Percentiles rank a stretch among this genome's conserved stretches.
phyloP scores from a whole-genome alignment of 345 rosid species.

The Hevea brasiliensis region DNA sequence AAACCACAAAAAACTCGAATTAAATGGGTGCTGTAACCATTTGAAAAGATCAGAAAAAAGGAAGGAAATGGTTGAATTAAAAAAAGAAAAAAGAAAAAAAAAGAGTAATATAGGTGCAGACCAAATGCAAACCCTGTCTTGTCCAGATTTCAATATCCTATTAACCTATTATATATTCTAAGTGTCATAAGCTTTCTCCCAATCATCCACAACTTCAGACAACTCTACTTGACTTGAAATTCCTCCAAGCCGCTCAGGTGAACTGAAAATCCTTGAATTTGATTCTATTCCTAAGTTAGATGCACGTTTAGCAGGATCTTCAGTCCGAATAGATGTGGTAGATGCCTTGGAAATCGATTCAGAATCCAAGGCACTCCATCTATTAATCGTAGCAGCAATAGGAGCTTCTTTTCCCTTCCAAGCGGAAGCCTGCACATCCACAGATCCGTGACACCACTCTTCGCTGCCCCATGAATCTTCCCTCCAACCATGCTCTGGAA shows the following conservation, averaged over 20 bases:
- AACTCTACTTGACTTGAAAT: slow-evolving; percentile 26
- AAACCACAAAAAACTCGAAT: neutral
- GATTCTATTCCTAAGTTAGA: slow-evolving; percentile 29
- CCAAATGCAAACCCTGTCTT: neutral
- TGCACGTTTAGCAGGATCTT: slow-evolving; percentile 23
- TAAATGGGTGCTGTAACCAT: neutral
- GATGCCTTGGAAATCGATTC: slow-evolving; percentile 41
- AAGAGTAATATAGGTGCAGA: neutral
- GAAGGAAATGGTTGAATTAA: neutral
- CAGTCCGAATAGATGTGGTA: slow-evolving; percentile 25
- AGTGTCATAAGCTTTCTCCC: slow-evolving; percentile 82
- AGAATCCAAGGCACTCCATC: slow-evolving; percentile 67
- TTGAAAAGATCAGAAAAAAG: neutral
- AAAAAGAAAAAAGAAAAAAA: neutral
- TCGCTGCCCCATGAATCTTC: slow-evolving; percentile 72
- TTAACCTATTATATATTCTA: slow-evolving; percentile 8
- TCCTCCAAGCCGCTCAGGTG: slow-evolving; percentile 31
- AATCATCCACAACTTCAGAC: slow-evolving; percentile 68
- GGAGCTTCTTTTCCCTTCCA: slow-evolving; percentile 59
- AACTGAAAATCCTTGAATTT: slow-evolving; percentile 29
- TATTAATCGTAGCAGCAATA: slow-evolving; percentile 51
- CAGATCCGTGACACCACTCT: slow-evolving; percentile 43
- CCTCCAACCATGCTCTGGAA: slow-evolving; percentile 49
- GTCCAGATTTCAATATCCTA: neutral
- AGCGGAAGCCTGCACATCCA: slow-evolving; percentile 40